Base-by-base conservation (phyloP, 495 filamentous ascomycete species). In the Penicillium nucicola region DNA sequence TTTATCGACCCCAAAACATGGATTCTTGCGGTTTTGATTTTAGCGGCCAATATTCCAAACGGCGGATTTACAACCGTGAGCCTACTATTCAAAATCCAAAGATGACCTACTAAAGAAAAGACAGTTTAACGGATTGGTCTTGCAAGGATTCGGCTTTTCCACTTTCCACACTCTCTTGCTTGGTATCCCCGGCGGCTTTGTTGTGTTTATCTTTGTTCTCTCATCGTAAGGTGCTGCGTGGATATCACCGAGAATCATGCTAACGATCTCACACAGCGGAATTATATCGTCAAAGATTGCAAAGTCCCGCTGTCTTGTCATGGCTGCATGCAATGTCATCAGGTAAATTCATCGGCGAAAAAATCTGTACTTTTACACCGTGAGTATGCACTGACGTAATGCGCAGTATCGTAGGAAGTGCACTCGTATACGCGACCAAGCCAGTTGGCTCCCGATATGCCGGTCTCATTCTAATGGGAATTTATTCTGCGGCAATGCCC, bases 1-100 rank as follows among this genome's bases (percentile, higher is more conserved):
- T 62, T 79, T 10, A 45, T 3, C 4, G 62, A 81, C 57, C 67
- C 70, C 0, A 74, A 74, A 52, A 76, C 62, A 0, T 64, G 55
- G 60, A 38, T 66, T 8, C 52, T 64, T 31, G 57, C 50, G 4
- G 25, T 57, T 3, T 45, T 64, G 28, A 50, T 56, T 12, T 28
- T 61, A 1, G 52, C 54, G 4, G 31, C 22, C 12, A 61, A 63
- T 25, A 66, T 66, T 35, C 63, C 63, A 6, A 66, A 66, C 20
- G 70, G 70, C 2, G 69, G 65, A 12, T 57, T 72, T 10, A 61
- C 55, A 19, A 66, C 64, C 8, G 68, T 71, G 9, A 54, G 55
- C 7, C 7, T 8, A 28, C 25, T 28, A 9, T 28, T 28, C 19
- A 2, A n/a, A 33, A 13, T 12, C 10, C 0, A 35, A 5, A n/a